phyloP scores from a whole-genome alignment of 192 early-diverging fungal species.

The Linnemannia elongata region DNA sequence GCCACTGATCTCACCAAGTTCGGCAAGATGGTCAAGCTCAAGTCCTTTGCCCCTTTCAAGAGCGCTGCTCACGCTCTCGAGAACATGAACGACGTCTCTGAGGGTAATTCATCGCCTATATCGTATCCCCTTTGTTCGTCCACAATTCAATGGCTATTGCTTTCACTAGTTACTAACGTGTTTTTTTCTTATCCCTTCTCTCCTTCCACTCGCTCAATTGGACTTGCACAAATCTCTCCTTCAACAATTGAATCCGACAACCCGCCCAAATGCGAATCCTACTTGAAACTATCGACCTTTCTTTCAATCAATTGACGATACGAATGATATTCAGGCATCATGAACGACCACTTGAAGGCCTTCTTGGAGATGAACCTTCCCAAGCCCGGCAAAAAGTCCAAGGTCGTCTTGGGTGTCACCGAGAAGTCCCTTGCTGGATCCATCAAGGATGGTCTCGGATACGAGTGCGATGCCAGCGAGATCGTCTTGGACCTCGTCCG shows the following conservation, averaged over 20 bases:
- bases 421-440: constrained; percentile 84
- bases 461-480: constrained; percentile 86
- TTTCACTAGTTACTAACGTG: background rate
- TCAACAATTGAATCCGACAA: background rate
- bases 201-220: background rate
- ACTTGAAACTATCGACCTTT: background rate
- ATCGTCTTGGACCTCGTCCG: constrained; percentile 91
- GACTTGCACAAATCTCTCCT: background rate
- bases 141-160: background rate
- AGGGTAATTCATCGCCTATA: constrained; percentile 73
- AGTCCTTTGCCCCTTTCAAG: constrained; percentile 98
- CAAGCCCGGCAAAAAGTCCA: constrained; percentile 80
- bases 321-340: constrained; percentile 71
- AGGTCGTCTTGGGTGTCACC: constrained; percentile 86
- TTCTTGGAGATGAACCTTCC: constrained; percentile 97
- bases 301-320: background rate
- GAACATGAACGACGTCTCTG: constrained; percentile 98
- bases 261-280: background rate
- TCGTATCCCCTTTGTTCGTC: background rate
- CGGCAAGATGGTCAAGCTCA: constrained; percentile 90
- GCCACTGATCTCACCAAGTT: constrained; percentile 91
- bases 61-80: constrained; percentile 96
- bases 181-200: background rate
- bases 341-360: constrained; percentile 88
- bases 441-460: constrained; percentile 82